These are phyloP conservation scores for Bipolaris gigantea DNA, from an alignment of 2,329 filamentous ascomycete species.

Conservation along the genomic window DNA sequence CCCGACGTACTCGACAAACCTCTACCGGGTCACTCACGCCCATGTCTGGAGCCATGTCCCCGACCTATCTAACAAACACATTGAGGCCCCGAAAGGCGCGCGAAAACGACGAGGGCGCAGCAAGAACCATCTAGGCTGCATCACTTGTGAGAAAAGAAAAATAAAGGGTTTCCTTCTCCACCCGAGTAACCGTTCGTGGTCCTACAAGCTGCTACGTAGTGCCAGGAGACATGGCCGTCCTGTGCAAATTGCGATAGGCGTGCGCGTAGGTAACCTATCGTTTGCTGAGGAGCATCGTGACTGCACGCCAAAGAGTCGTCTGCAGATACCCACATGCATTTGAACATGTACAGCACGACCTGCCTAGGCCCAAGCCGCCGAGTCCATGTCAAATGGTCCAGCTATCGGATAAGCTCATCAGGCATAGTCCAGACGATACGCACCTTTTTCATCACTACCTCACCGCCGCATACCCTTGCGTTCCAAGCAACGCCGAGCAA, in stretches of 20 bases:
- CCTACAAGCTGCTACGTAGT: conserved; percentile 21
- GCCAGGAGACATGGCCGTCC: conserved; percentile 44
- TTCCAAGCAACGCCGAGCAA: conserved; percentile 16
- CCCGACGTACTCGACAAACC: not conserved
- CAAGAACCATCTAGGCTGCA: conserved; percentile 69
- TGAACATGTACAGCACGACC: conserved; percentile 19
- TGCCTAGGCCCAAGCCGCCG: conserved; percentile 11
- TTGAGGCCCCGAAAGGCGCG: not conserved
- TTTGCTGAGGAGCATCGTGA: not conserved
- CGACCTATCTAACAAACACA: not conserved
- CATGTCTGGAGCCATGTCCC: not conserved
- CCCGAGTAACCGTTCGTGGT: not conserved
- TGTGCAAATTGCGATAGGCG: conserved; percentile 45
- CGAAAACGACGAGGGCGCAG: conserved; percentile 54
- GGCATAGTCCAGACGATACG: conserved; percentile 52
- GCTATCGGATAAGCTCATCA: conserved; percentile 19
- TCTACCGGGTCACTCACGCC: not conserved
- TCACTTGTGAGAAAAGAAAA: conserved; percentile 67
- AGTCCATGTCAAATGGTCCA: conserved; percentile 17
- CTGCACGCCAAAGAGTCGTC: conserved; percentile 5
- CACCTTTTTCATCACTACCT: conserved; percentile 59
- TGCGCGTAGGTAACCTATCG: conserved; percentile 15
- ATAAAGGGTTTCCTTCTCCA: conserved; percentile 60
- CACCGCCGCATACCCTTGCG: conserved; percentile 43
- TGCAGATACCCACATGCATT: conserved; percentile 40